Base-by-base conservation (phyloP, 2,329 filamentous ascomycete genomes). In the Phaeomoniella chlamydospora region DNA sequence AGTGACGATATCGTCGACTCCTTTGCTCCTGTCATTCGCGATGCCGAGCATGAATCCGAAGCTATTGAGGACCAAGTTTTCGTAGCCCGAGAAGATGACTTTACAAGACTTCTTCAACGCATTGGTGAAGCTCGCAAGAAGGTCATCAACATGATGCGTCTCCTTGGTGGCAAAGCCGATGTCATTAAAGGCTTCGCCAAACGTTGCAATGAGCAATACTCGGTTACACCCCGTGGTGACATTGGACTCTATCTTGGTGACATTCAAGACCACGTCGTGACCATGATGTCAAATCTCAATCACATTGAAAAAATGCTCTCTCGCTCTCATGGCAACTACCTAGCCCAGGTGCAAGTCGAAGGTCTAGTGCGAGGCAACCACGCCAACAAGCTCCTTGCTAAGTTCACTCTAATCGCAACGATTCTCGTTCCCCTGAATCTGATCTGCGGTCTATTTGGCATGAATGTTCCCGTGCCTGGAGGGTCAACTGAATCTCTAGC, bases 251-350 rank as follows among this genome's bases (percentile, higher is more conserved):
- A 98, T 54, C 72, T 98, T 22, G 85, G 85, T 51, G 90, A 98
- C 61, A 94, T 98, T 44, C 90, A 98, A 59, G 90, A 98, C 61
- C 90, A 98, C 70, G 88, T 98, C 36, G 85, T 98, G 40, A 98
- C 90, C 32, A 96, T 96, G 88, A 93, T 94, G 72, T 90, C 83
- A 47, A 98, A 93, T 58, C 61, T 98, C 48, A 77, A 77, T 1
- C 90, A 98, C 55, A 94, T 94, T 48, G 90, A 98, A 57, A 96
- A 96, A 68, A 94, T 98, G 71, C 71, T 98, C 34, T 87, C 81
- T 17, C 80, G 90, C 15, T 82, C 83, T 2, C 90, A 98, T 64
- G 84, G 81, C 65, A 98, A 96, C 57, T 96, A 98, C 53, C 71
- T 98, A 26, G 88, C 90, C 1, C 90, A 94, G 53, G 74, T 96